Evolutionary conservation across 257 asterid genomes (phyloP).

Genomic region (Nicotiana attenuata): DNA sequence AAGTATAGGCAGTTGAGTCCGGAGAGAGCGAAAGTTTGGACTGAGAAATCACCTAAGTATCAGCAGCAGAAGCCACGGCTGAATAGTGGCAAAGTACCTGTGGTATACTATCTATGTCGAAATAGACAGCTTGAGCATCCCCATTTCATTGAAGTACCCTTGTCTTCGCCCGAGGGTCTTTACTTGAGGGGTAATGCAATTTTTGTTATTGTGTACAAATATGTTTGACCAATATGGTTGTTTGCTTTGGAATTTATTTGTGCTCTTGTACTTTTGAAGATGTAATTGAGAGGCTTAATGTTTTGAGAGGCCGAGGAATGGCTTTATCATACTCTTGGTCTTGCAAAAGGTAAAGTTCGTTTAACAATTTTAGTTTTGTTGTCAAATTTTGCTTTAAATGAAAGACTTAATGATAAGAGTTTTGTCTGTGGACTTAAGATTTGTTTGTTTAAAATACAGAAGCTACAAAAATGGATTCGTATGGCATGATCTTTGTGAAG

Average conservation of each 20-base stretch:
- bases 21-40: slow-evolving; percentile 91
- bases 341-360: slow-evolving; percentile 76
- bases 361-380: not conserved
- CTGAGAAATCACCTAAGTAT: slow-evolving; percentile 81
- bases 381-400: not conserved
- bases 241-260: not conserved
- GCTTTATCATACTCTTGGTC: slow-evolving; percentile 96
- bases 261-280: slow-evolving; percentile 37
- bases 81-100: slow-evolving; percentile 43
- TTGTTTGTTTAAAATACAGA: slow-evolving; percentile 36
- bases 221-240: not conserved
- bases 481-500: slow-evolving; percentile 91
- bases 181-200: slow-evolving; percentile 61
- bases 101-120: slow-evolving; percentile 76
- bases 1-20: slow-evolving; percentile 68
- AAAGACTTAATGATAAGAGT: not conserved
- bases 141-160: slow-evolving; percentile 91
- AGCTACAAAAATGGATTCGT: slow-evolving; percentile 88
- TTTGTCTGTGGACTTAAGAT: not conserved
- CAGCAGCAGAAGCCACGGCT: slow-evolving; percentile 32
- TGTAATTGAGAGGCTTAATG: slow-evolving; percentile 80
- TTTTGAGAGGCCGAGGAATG: slow-evolving; percentile 89
- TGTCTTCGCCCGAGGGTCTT: slow-evolving; percentile 82
- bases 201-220: not conserved
- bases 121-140: slow-evolving; percentile 95